These are phyloP conservation scores for Athelia psychrophila DNA, from an alignment of 1,284 basidiomycete species.

Conservation along the genomic window DNA sequence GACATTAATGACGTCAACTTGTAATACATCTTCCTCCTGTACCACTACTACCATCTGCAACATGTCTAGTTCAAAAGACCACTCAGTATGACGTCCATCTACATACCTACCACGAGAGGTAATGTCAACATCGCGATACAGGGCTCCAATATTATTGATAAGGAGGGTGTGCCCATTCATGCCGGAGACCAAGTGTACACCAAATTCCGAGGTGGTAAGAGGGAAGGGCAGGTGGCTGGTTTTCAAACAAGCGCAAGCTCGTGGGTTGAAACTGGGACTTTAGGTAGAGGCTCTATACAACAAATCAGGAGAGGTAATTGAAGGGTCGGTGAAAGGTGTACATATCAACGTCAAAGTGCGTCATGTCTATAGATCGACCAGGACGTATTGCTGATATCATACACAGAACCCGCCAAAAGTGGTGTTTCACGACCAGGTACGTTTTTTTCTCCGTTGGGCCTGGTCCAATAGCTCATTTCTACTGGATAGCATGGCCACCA, in stretches of 20 bases:
- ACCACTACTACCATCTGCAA: neutral
- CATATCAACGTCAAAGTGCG: neutral
- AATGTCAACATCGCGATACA: neutral
- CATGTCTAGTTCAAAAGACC: neutral
- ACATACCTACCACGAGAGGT: neutral
- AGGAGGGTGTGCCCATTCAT: neutral
- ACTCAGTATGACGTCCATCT: neutral
- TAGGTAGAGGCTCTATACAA: slow-evolving; percentile 1
- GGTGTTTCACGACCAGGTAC: neutral
- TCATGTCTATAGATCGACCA: neutral
- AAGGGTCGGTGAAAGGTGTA: neutral
- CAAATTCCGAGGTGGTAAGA: neutral
- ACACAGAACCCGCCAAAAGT: neutral
- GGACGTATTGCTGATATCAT: neutral
- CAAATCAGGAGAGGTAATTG: neutral
- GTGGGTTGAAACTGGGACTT: too few relatives aligned
- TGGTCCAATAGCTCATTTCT: neutral
- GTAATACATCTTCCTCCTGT: neutral
- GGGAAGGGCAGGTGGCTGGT: neutral
- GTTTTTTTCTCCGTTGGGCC: neutral
- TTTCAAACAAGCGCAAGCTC: neutral
- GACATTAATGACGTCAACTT: slow-evolving; percentile 1
- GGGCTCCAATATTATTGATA: neutral
- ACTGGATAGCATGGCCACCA: slow-evolving; percentile 1
- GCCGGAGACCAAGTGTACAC: slow-evolving; percentile 1